phyloP scores from a whole-genome alignment of 1,284 basidiomycete genomes.

The Heterobasidion annosum region DNA sequence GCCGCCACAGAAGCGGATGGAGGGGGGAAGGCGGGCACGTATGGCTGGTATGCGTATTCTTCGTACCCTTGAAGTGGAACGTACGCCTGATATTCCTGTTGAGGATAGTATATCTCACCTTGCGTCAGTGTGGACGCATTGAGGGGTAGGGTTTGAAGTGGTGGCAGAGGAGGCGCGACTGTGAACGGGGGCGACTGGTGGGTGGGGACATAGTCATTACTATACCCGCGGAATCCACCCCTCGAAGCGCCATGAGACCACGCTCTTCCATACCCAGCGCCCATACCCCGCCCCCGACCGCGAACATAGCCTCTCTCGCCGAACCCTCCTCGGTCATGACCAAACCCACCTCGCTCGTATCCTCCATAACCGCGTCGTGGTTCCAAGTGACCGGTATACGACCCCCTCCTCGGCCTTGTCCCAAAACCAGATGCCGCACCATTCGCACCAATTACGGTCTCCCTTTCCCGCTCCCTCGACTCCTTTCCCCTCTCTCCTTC shows the following conservation, averaged over 20 bases:
- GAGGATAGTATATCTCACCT: slow-evolving; percentile 15
- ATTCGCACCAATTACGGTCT: background rate
- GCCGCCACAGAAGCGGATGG: slow-evolving; percentile 14
- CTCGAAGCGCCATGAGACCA: slow-evolving; percentile 17
- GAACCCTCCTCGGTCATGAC: slow-evolving; percentile 20
- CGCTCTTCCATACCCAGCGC: slow-evolving; percentile 21
- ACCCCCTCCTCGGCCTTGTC: slow-evolving; percentile 19
- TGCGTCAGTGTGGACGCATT: slow-evolving; percentile 10
- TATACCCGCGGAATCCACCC: slow-evolving; percentile 17
- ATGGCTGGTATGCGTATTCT: slow-evolving; percentile 8
- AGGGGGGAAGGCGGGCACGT: slow-evolving; percentile 11
- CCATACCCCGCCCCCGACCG: slow-evolving; percentile 15
- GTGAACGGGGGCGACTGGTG: slow-evolving; percentile 23
- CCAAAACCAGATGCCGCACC: background rate
- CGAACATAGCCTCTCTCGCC: slow-evolving; percentile 20
- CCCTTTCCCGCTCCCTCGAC: background rate
- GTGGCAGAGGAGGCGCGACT: slow-evolving; percentile 23
- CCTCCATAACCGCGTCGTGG: slow-evolving; percentile 10
- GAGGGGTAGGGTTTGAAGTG: slow-evolving; percentile 21
- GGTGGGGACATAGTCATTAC: slow-evolving; percentile 13
- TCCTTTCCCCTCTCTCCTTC: slow-evolving; percentile 8
- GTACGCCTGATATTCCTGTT: slow-evolving; percentile 10
- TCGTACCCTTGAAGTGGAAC: slow-evolving; percentile 11
- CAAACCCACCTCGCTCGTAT: slow-evolving; percentile 16
- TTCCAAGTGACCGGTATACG: slow-evolving; percentile 12